Base-by-base conservation (phyloP, 129 eudicot genomes). In the Mikania micrantha region DNA sequence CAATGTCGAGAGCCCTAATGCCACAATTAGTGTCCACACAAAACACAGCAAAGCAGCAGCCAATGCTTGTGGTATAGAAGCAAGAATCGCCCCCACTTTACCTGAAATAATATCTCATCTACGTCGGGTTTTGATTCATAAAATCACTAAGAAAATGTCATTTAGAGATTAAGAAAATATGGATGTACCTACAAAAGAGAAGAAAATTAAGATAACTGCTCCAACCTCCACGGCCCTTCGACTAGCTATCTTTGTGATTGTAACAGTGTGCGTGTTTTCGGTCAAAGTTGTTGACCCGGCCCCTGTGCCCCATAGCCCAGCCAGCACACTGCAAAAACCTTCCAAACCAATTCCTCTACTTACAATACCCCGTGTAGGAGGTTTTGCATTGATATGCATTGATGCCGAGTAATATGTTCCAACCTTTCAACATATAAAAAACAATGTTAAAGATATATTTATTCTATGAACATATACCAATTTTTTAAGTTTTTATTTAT, bases 241-340 rank as follows among this genome's bases (percentile, higher is more conserved):
- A 79, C 76, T 89, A 54, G 99, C 92, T 34, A 93, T 83, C 60
- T 79, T 84, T 36, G 96, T 93, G 74, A 79, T 71, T 63, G 74
- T 58, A 69, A 93, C 79, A 5, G 99, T 89, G 76, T 93, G 90
- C 63, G 78, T 76, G 35, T 93, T 93, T 66, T 93, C 99, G 3
- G 93, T 89, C 77, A 93, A 79, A 44, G 96, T 89, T 40, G 99
- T 89, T 79, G 96, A 84, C 60, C 96, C 99, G 10, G 87, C 85
- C 41, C 99, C 99, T 2, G 96, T 49, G 24, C 99, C 99, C 99
- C 99, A 93, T 65, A 93, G 80, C 60, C 99, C 99, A 70, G 95
- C 99, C 35, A 93, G 61, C 25, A 84, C 56, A 78, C 99, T 89
- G 69, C 96, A 89, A 67, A 93, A 89, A 40, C 99, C 99, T 89